Percentiles rank a stretch among this genome's conserved stretches.
Conservation (phyloP, 805 yeast genomes). For the Metschnikowia sp. region DNA sequence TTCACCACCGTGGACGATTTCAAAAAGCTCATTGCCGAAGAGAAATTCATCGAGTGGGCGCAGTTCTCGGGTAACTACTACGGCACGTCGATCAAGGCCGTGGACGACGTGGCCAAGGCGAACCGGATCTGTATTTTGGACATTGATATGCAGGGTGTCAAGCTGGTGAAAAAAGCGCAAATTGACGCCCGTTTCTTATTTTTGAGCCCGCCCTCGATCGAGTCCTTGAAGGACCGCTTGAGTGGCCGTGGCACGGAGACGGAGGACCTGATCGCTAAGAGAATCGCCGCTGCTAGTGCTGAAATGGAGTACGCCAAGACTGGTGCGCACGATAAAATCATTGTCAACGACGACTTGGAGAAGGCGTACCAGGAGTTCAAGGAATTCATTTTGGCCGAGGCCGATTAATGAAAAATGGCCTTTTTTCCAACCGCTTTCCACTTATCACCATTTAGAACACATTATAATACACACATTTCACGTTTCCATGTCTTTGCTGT, state of each 20-base stretch:
- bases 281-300: conserved; percentile 81
- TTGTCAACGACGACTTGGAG: conserved; percentile 90
- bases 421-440: too few relatives aligned
- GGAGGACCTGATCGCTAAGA: conserved; percentile 73
- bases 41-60: conserved; percentile 94
- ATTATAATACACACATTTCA: too few relatives aligned
- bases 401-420: neutral
- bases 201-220: conserved; percentile 90
- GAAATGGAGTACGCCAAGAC: conserved; percentile 87
- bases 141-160: conserved; percentile 99
- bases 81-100: conserved; percentile 89
- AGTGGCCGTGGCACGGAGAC: conserved; percentile 95
- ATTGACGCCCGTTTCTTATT: conserved; percentile 84
- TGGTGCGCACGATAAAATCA: conserved; percentile 87
- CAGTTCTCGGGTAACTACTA: conserved; percentile 96
- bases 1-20: conserved; percentile 79
- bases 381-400: conserved; percentile 59
- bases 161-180: conserved; percentile 77
- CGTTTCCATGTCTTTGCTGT: too few relatives aligned
- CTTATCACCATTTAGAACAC: too few relatives aligned
- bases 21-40: conserved; percentile 66
- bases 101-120: conserved; percentile 60
- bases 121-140: conserved; percentile 87
- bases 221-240: conserved; percentile 69
- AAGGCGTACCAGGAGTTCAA: conserved; percentile 81